Evolutionary conservation across 169 alveolate genomes (phyloP).

Genomic region (Cryptosporidium sp.): DNA sequence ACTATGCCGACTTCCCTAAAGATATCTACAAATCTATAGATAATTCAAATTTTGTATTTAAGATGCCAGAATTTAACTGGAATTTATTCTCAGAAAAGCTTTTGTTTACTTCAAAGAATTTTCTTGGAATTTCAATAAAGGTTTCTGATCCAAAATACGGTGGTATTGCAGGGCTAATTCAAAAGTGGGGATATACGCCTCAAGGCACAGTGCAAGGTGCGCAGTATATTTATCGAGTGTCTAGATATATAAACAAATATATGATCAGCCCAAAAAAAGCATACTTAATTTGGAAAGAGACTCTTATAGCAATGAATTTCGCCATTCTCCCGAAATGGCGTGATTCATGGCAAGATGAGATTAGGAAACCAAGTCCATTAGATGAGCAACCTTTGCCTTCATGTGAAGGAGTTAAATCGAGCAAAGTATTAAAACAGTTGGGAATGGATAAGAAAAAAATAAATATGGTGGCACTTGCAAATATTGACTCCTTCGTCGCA

Average conservation of each 20-base stretch:
- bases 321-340: constrained; percentile 76
- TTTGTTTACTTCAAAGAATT: constrained; percentile 8
- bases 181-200: constrained; percentile 69
- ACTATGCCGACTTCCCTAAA: constrained; percentile 44
- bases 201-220: constrained; percentile 75
- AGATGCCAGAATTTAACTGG: constrained; percentile 63
- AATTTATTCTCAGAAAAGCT: constrained; percentile 16
- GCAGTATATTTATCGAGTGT: constrained; percentile 66
- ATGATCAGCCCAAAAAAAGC: constrained; percentile 73
- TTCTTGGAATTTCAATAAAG: constrained; percentile 42
- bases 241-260: constrained; percentile 61
- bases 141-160: constrained; percentile 57
- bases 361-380: constrained; percentile 45
- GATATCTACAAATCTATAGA: neutral
- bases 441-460: constrained; percentile 65
- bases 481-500: constrained; percentile 58
- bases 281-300: constrained; percentile 67
- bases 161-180: constrained; percentile 31
- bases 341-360: constrained; percentile 64
- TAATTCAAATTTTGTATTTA: constrained; percentile 3
- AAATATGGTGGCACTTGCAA: constrained; percentile 49
- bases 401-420: constrained; percentile 55
- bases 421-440: constrained; percentile 34
- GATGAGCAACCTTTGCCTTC: constrained; percentile 68
- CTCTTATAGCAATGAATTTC: constrained; percentile 44